A percentile compares a stretch with the other conserved stretches of the same genome.
Evolutionary conservation across 108 stramenopile species (phyloP).

Genomic region (Licmophora abbreviata): DNA sequence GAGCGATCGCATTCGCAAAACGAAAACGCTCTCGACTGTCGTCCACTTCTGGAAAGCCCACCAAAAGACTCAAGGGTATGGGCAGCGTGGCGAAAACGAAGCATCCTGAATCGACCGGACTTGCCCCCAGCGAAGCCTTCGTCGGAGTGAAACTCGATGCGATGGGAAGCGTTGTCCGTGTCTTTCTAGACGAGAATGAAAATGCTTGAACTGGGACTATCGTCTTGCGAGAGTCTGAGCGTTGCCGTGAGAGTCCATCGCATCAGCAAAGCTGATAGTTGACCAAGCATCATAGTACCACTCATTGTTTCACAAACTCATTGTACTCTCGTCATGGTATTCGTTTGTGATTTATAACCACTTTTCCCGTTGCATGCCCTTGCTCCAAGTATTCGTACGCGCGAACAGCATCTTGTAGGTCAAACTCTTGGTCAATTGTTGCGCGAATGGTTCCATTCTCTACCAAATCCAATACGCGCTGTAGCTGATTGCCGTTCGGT

Average conservation of each 20-base stretch:
- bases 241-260: too few species aligned
- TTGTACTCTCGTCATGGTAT: too few species aligned
- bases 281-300: too few species aligned
- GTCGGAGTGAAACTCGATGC: conserved; percentile 26
- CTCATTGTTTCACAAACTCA: too few species aligned
- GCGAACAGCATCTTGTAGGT: conserved; percentile 5
- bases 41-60: conserved; percentile 4
- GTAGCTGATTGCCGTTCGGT: conserved; percentile 17
- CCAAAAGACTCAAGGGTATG: conserved; percentile 8
- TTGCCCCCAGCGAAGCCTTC: conserved; percentile 7
- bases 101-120: conserved; percentile 7
- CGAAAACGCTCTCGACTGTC: conserved; percentile 18
- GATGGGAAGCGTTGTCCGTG: conserved; percentile 21
- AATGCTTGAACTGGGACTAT: too few species aligned
- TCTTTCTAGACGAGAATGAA: conserved; percentile 22
- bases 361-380: conserved; percentile 27
- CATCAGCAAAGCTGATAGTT: too few species aligned
- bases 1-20: conserved; percentile 29
- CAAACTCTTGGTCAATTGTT: conserved; percentile 20
- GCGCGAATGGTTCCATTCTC: conserved; percentile 12
- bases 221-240: too few species aligned
- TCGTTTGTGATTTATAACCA: conserved; percentile 16
- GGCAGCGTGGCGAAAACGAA: neutral
- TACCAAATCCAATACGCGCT: conserved; percentile 12
- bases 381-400: conserved; percentile 16